Conservation (phyloP, 345 rosid genomes). For the Jatropha curcas region DNA sequence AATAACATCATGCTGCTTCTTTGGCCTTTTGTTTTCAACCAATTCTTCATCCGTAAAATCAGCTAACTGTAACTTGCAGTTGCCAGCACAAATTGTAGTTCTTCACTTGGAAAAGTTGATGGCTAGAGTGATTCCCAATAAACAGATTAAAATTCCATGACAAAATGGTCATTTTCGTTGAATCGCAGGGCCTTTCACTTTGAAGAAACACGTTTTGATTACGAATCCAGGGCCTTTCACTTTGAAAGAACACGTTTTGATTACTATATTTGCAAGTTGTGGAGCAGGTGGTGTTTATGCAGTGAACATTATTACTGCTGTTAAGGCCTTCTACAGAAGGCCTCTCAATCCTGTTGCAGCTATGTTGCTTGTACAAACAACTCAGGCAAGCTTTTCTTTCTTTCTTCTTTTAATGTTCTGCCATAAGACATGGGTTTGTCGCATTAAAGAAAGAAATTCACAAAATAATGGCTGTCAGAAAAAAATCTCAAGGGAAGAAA, state of each 20-base stretch:
- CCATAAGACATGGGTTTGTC: too few relatives aligned
- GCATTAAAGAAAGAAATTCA: too few relatives aligned
- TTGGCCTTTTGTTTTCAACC: constrained; percentile 39
- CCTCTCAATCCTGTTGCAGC: constrained; percentile 32
- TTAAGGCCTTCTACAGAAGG: constrained; percentile 42
- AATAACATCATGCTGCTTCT: constrained; percentile 28
- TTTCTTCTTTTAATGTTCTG: too few relatives aligned
- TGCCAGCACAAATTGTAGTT: constrained; percentile 44
- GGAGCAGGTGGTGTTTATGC: constrained; percentile 37
- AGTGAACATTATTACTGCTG: constrained; percentile 23
- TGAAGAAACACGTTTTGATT: constrained; percentile 43
- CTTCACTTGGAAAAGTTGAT: constrained; percentile 45
- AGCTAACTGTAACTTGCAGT: constrained; percentile 27
- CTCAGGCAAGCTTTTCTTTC: constrained; percentile 46
- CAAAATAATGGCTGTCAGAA: too few relatives aligned
- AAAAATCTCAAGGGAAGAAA: too few relatives aligned
- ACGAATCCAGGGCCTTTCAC: constrained; percentile 58
- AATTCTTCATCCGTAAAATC: constrained; percentile 44
- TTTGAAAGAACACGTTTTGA: constrained; percentile 48
- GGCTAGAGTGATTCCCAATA: constrained; percentile 39
- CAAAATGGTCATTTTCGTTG: constrained; percentile 46
- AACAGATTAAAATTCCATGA: constrained; percentile 25
- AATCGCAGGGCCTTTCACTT: constrained; percentile 41
- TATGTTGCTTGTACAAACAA: constrained; percentile 59
- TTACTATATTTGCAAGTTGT: constrained; percentile 41